Evolutionary conservation across 177 flowering plant genomes (phyloP), one percentile per base, ranked within the genome.

Genomic region (Telopea speciosissima): DNA sequence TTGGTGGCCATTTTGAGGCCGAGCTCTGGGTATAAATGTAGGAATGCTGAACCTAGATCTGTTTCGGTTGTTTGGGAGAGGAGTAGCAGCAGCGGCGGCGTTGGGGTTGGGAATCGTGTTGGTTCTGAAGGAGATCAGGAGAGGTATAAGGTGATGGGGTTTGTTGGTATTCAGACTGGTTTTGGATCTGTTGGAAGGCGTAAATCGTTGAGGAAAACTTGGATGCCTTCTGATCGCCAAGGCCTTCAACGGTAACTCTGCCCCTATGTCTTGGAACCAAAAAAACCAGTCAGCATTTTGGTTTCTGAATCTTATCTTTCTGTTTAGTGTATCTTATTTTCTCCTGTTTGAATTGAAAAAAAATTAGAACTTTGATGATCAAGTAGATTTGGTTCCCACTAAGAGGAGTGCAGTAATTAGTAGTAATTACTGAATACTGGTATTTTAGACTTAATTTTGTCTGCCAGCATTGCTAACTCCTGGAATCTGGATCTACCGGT

Each of bases 91-190:
- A 16, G 14, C 19, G 54, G 54, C 12, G 3, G 17, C 54, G 68
- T 3, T 72, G 74, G 65, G 0, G 52, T 24, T 26, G 70, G 63
- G 9, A 59, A 33, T 52, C 63, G 59, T 8, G 70, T 62, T 56
- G 73, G 58, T 3, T 42, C 25, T 7, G 59, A 28, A 62, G 75
- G 64, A 14, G 81, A 71, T 36, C 59, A 17, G 73, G 84, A 81
- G 82, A 83, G 96, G 83, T 79, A 79, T 72, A 93, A 88, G 67
- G 91, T 89, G 31, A 86, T 88, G 95, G 98, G 92, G 0, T 93
- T 96, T 79, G 99, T 96, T 3, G 99, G 99, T 31, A 93, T 96
- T 28, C 93, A 88, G 75, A 91, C 99, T 23, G 97, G 97, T 62
- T 95, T 92, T 65, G 87, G 79, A 62, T 92, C 99, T 0, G 79